Conservation (phyloP, 176 grass and related monocot genomes). For the Ananas comosus region DNA sequence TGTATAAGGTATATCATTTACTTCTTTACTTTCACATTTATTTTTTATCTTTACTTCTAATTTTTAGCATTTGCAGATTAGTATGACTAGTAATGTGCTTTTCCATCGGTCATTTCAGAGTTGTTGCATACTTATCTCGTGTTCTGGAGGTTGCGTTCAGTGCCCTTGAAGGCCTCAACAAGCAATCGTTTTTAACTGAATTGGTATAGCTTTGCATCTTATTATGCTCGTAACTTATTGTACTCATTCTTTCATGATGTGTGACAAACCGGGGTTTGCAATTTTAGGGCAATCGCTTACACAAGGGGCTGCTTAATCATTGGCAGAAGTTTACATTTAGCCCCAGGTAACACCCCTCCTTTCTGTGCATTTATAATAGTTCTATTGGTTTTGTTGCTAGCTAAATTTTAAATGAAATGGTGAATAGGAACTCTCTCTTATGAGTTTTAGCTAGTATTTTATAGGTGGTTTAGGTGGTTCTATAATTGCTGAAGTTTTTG, state of each 20-base stretch:
- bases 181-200: slow-evolving; percentile 98
- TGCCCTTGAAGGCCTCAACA: slow-evolving; percentile 95
- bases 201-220: slow-evolving; percentile 44
- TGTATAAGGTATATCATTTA: slow-evolving; percentile 54
- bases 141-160: slow-evolving; percentile 95
- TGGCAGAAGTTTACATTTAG: slow-evolving; percentile 98
- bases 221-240: background rate
- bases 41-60: slow-evolving; percentile 15
- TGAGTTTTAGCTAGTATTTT: background rate
- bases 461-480: background rate
- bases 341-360: slow-evolving; percentile 48
- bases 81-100: slow-evolving; percentile 26
- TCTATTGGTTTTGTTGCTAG: background rate
- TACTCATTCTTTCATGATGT: background rate
- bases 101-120: slow-evolving; percentile 46
- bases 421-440: background rate
- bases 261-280: background rate
- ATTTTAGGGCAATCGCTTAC: slow-evolving; percentile 86
- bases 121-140: slow-evolving; percentile 96
- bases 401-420: background rate
- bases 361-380: background rate
- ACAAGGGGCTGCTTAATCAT: slow-evolving; percentile 87
- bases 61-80: slow-evolving; percentile 11
- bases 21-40: slow-evolving; percentile 1
- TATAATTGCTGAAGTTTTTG: background rate